Conservation (phyloP, 768 basidiomycete genomes). For the Hypholoma fasciculare region DNA sequence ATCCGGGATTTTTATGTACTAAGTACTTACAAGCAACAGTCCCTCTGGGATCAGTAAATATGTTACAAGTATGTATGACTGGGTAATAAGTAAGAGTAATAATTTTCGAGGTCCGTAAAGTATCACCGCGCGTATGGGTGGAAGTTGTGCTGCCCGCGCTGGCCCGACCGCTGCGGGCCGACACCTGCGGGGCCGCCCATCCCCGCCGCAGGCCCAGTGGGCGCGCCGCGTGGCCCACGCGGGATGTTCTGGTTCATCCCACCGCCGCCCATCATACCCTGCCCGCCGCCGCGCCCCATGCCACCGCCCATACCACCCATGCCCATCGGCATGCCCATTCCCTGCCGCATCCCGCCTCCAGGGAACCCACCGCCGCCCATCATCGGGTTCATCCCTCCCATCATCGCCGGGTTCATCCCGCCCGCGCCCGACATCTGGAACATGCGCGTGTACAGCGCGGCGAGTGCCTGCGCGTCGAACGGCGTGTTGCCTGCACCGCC, state of each 20-base stretch:
- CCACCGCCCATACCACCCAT: conserved; percentile 47
- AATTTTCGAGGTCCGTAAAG: not conserved
- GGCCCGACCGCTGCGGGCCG: conserved; percentile 72
- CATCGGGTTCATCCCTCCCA: conserved; percentile 41
- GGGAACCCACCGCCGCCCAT: conserved; percentile 25
- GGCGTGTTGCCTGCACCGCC: conserved; percentile 47
- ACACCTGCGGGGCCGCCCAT: conserved; percentile 57
- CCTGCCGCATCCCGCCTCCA: conserved; percentile 27
- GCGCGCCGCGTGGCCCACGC: conserved; percentile 62
- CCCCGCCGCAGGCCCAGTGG: conserved; percentile 45
- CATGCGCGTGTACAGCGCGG: conserved; percentile 94
- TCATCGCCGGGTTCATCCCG: conserved; percentile 59
- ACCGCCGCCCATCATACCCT: conserved; percentile 40
- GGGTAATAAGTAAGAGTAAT: conserved; percentile 6
- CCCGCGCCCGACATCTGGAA: conserved; percentile 76
- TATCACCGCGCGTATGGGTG: conserved; percentile 77
- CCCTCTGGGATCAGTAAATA: not conserved
- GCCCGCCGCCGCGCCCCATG: conserved; percentile 43
- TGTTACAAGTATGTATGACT: conserved; percentile 1
- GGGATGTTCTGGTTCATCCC: conserved; percentile 61
- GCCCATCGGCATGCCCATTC: conserved; percentile 43
- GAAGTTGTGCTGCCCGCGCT: conserved; percentile 78
- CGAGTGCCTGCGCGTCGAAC: conserved; percentile 92
- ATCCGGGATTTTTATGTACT: not conserved
- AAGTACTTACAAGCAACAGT: not conserved